A percentile compares a stretch with the other conserved stretches of the same genome.
Evolutionary conservation across 257 asterid species (phyloP).

Genomic region (Schizonepeta tenuifolia): DNA sequence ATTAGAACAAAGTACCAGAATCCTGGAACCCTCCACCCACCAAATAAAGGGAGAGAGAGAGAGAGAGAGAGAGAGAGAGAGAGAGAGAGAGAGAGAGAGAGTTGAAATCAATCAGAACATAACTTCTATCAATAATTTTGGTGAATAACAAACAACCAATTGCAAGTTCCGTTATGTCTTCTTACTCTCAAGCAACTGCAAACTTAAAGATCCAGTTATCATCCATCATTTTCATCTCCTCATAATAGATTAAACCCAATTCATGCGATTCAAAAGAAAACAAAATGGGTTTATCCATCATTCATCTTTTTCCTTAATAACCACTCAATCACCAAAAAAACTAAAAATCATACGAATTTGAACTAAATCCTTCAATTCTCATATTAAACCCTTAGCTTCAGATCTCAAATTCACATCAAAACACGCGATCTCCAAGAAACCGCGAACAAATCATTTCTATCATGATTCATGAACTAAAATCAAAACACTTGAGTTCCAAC

Average conservation of each 20-base stretch:
- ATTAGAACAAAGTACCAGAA: constrained; percentile 22
- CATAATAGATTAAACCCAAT: constrained; percentile 20
- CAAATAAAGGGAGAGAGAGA: background rate
- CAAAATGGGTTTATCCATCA: constrained; percentile 31
- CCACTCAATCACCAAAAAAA: constrained; percentile 31
- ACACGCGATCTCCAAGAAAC: constrained; percentile 33
- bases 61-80: background rate
- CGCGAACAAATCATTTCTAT: background rate
- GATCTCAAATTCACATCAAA: constrained; percentile 39
- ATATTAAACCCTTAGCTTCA: constrained; percentile 20
- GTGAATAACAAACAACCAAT: constrained; percentile 25
- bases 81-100: background rate
- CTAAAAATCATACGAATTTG: background rate
- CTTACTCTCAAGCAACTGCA: constrained; percentile 32
- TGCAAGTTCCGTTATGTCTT: constrained; percentile 2
- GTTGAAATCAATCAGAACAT: constrained; percentile 7
- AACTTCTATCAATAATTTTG: constrained; percentile 21
- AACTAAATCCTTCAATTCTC: background rate
- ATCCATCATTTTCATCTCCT: constrained; percentile 22
- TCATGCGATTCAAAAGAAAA: constrained; percentile 28
- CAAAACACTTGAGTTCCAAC: constrained; percentile 24
- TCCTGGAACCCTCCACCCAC: background rate
- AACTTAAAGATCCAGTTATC: constrained; percentile 32
- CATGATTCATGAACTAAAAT: background rate
- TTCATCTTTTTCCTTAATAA: constrained; percentile 14